Base-by-base conservation (phyloP, 345 rosid genomes). In the Hirschfeldia incana region DNA sequence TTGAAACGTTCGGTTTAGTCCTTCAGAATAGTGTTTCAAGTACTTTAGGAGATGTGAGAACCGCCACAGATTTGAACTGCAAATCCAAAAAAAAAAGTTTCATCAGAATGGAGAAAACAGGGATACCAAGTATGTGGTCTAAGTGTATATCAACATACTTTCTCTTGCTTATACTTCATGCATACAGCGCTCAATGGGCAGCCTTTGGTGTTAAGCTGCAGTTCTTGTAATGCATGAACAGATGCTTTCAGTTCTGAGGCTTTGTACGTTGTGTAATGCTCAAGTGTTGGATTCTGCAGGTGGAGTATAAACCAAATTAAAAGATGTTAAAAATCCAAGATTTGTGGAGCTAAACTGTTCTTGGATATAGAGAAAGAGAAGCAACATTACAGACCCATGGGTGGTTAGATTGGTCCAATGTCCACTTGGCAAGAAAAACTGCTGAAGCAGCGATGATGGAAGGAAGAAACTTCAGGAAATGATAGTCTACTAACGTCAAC, bases 391-490 rank as follows among this genome's bases (percentile, higher is more conserved):
- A 64, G 32, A 94, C 98, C 98, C 98, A 94, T 65, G 98, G 98
- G 65, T 91, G 90, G 65, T 70, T 78, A 55, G 92, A 91, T 55
- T 86, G 94, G 81, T 94, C 88, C 78, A 92, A 51, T 6, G 98
- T 94, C 98, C 98, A 94, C 82, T 84, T 87, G 67, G 97, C 97
- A 17, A 94, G 97, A 81, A 94, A 91, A 42, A 94, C 92, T 10
- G 97, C 91, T 12, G 98, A 91, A 58, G 98, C 97, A 81, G 98
- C 98, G 34, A 90, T 74, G 30, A 88, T 70, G 1, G 98, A 94
- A 70, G 98, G 98, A 74, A 87, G 88, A 71, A 86, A 89, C 57
- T 80, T 89, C 79, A 94, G 76, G 85, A 89, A 91, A 71, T 74
- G 78, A 8, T 86, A 87, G 78, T 92, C 90, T 7, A 88, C 27